Percentiles rank a stretch among this genome's conserved stretches.
These are phyloP conservation scores for Fusarium xylarioides DNA, from an alignment of 2,329 filamentous ascomycete species.

Conservation along the genomic window DNA sequence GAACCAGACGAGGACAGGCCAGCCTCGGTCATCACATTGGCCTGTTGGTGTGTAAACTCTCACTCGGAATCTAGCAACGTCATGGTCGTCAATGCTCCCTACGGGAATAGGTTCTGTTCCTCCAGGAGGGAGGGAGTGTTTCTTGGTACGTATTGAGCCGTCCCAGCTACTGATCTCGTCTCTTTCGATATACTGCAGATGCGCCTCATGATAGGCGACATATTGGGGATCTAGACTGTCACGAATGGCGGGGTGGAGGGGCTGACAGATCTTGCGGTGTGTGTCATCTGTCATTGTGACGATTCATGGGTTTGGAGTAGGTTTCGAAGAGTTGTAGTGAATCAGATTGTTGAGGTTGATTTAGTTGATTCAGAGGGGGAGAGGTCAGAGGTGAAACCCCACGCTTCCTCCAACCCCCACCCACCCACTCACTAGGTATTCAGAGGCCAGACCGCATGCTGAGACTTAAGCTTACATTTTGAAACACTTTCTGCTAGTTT, in stretches of 20 bases:
- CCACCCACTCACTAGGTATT: neutral
- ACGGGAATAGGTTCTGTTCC: conserved; percentile 41
- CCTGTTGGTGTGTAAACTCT: conserved; percentile 47
- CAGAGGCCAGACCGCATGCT: conserved; percentile 1
- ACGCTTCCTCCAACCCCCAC: neutral
- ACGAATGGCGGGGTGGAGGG: conserved; percentile 47
- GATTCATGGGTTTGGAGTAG: neutral
- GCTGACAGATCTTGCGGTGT: conserved; percentile 42
- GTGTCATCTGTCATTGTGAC: conserved; percentile 2
- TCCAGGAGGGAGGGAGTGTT: conserved; percentile 40
- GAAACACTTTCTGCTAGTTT: neutral
- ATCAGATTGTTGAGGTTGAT: neutral
- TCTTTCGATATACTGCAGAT: conserved; percentile 49
- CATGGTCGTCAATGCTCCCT: conserved; percentile 41
- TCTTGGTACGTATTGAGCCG: conserved; percentile 39
- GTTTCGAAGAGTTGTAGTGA: neutral
- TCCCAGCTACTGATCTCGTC: conserved; percentile 49
- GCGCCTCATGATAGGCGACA: conserved; percentile 49
- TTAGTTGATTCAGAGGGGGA: neutral
- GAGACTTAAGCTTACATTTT: neutral
- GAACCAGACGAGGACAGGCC: conserved; percentile 52
- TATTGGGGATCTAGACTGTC: conserved; percentile 50
- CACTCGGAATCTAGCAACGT: conserved; percentile 42
- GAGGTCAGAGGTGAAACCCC: conserved; percentile 3
- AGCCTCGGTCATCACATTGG: conserved; percentile 39